phyloP scores from a whole-genome alignment of 495 filamentous ascomycete genomes.

The Mytilinidion resinicola region DNA sequence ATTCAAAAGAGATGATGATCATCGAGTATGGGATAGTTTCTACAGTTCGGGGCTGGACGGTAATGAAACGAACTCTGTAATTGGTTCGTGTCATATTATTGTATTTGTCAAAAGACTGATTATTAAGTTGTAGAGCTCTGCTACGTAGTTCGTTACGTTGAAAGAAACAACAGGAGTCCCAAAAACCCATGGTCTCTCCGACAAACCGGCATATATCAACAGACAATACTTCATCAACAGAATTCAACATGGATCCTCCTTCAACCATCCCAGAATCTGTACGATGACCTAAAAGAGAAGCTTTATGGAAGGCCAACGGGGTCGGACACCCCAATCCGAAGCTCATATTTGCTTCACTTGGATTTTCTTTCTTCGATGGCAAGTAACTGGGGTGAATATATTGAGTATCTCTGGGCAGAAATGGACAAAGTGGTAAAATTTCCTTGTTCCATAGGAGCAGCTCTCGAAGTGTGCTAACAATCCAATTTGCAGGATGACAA shows the following conservation, averaged over 20 bases:
- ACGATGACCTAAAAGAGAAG: not conserved
- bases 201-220: not conserved
- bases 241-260: not conserved
- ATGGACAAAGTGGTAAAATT: not conserved
- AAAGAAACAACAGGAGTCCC: not conserved
- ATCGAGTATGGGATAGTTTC: not conserved
- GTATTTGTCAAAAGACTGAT: not conserved
- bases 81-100: not conserved
- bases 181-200: not conserved
- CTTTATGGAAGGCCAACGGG: not conserved
- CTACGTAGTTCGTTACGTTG: not conserved
- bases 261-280: too few relatives aligned
- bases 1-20: not conserved
- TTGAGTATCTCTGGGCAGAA: not conserved
- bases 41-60: not conserved
- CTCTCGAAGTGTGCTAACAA: not conserved
- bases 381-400: not conserved
- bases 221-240: not conserved
- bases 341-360: not conserved
- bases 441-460: not conserved
- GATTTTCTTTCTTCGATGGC: not conserved
- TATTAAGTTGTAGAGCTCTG: not conserved
- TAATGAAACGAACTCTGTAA: not conserved
- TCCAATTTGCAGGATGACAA: not conserved
- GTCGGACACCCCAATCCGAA: not conserved